A percentile compares a stretch with the other conserved stretches of the same genome.
Evolutionary conservation across 2,329 filamentous ascomycete genomes (phyloP).

Genomic region (Aspergillus sp.): DNA sequence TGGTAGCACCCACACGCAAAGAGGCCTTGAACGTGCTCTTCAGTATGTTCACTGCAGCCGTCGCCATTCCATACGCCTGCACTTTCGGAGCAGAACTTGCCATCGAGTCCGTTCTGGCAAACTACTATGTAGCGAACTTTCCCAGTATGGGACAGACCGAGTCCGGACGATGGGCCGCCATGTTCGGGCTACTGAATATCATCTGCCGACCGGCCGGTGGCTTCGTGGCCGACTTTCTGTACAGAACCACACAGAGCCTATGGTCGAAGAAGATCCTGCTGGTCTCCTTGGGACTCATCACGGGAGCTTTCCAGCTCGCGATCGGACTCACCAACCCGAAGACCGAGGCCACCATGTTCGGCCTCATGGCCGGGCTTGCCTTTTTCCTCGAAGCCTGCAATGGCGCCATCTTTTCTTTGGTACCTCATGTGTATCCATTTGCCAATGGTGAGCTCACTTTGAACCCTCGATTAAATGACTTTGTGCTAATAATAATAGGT

Average conservation of each 20-base stretch:
- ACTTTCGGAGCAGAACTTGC: conserved; percentile 63
- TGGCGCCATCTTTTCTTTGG: conserved; percentile 81
- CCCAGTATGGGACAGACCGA: conserved; percentile 55
- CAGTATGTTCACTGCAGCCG: conserved; percentile 59
- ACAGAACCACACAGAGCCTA: conserved; percentile 52
- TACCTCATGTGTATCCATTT: conserved; percentile 80
- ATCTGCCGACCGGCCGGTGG: conserved; percentile 51
- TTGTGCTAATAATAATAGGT: conserved; percentile 30
- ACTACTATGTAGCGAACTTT: conserved; percentile 61
- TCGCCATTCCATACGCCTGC: conserved; percentile 59
- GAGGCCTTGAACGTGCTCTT: conserved; percentile 64
- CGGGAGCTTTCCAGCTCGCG: conserved; percentile 62
- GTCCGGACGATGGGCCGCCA: conserved; percentile 57
- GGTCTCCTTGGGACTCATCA: conserved; percentile 56
- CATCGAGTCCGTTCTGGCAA: conserved; percentile 62
- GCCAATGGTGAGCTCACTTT: conserved; percentile 65
- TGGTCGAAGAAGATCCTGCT: conserved; percentile 68
- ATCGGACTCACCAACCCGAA: conserved; percentile 67
- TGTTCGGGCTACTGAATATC: conserved; percentile 57
- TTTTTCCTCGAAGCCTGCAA: conserved; percentile 85
- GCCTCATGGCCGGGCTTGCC: conserved; percentile 73
- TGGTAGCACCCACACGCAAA: conserved; percentile 62
- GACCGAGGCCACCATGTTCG: conserved; percentile 67
- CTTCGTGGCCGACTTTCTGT: conserved; percentile 58
- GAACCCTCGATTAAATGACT: neutral